phyloP scores from a whole-genome alignment of 148 eudicot genomes.

The Silene uniflora region DNA sequence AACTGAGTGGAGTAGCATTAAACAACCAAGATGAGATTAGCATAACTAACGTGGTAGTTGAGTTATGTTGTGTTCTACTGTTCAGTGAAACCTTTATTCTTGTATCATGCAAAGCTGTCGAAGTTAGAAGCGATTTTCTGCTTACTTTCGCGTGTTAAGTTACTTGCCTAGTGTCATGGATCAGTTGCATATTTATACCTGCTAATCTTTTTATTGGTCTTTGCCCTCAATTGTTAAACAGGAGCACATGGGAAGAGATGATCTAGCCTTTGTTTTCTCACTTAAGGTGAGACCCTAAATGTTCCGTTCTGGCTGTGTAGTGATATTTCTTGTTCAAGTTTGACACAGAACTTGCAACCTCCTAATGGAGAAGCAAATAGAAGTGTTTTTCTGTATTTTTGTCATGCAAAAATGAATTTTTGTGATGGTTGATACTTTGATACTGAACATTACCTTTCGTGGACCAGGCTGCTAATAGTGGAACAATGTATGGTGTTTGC shows the following conservation, averaged over 20 bases:
- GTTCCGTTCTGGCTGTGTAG: not conserved
- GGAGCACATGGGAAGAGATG: conserved; percentile 88
- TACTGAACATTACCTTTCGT: conserved; percentile 17
- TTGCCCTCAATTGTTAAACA: conserved; percentile 24
- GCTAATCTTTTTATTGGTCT: conserved; percentile 2
- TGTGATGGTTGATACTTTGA: not conserved
- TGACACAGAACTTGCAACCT: not conserved
- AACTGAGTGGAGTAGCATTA: not conserved
- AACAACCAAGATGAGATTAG: not conserved
- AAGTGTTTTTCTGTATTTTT: not conserved
- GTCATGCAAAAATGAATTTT: not conserved
- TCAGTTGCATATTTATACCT: not conserved
- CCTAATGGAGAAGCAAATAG: not conserved
- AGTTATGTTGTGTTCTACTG: too few relatives aligned
- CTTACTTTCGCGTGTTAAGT: not conserved
- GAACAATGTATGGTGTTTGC: conserved; percentile 95
- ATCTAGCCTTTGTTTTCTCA: conserved; percentile 73
- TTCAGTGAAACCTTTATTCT: too few relatives aligned
- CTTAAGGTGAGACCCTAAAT: conserved; percentile 52
- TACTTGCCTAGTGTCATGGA: not conserved
- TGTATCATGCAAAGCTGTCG: too few relatives aligned
- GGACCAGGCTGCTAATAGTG: conserved; percentile 80
- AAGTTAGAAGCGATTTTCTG: not conserved
- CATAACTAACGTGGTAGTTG: not conserved
- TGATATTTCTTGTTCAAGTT: conserved; percentile 1